Percentiles rank a stretch among this genome's conserved stretches.
These are phyloP conservation scores for Citrus cavaleriei DNA, from an alignment of 345 rosid genomes.

Conservation along the genomic window DNA sequence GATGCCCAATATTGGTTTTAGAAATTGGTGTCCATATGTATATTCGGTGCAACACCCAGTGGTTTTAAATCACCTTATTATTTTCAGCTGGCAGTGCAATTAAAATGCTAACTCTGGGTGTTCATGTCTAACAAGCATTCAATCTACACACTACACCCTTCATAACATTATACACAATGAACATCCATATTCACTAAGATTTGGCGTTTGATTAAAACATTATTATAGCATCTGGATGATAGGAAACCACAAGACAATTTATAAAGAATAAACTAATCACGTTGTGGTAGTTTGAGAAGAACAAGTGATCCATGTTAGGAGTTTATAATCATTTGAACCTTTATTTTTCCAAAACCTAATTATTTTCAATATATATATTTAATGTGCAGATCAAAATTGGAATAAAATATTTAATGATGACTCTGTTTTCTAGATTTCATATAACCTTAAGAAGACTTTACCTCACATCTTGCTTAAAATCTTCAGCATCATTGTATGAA, in stretches of 20 bases:
- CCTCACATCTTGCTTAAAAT: slow-evolving; percentile 73
- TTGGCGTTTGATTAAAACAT: not conserved
- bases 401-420: not conserved
- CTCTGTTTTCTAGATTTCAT: not conserved
- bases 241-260: not conserved
- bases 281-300: not conserved
- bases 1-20: too few species aligned
- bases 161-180: not conserved
- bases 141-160: not conserved
- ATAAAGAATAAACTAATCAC: not conserved
- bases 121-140: not conserved
- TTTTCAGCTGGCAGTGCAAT: not conserved
- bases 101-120: not conserved
- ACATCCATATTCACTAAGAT: too few species aligned
- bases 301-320: not conserved
- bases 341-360: not conserved
- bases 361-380: not conserved
- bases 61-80: not conserved
- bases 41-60: too few species aligned
- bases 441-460: slow-evolving; percentile 24
- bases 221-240: too few species aligned
- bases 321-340: not conserved
- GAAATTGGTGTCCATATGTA: not conserved
- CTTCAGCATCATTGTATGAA: slow-evolving; percentile 61
- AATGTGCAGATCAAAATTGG: not conserved